These are phyloP conservation scores for Dipteronia dyeriana DNA, from an alignment of 345 rosid species.

Conservation along the genomic window DNA sequence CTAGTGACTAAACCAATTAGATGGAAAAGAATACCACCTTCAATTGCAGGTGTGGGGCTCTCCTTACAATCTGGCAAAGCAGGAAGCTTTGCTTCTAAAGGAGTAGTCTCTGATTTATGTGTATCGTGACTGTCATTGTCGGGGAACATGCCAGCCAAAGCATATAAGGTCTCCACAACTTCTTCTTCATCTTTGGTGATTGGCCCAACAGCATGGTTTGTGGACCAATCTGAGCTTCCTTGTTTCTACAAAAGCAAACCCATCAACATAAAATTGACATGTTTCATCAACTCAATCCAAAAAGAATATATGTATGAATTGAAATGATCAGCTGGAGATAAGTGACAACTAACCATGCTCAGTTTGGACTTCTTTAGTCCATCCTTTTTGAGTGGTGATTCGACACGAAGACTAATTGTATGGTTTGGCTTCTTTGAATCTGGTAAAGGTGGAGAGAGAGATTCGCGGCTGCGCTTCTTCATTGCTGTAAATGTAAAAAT, in stretches of 20 bases:
- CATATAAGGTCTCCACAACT: constrained; percentile 81
- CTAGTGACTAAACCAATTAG: not conserved
- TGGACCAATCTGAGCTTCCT: constrained; percentile 28
- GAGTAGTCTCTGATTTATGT: constrained; percentile 28
- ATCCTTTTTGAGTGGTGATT: constrained; percentile 41
- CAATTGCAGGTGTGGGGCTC: constrained; percentile 15
- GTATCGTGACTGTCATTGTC: constrained; percentile 29
- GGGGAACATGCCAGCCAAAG: constrained; percentile 78
- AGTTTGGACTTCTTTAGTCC: constrained; percentile 43
- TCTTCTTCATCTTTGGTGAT: constrained; percentile 95
- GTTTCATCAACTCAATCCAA: constrained; percentile 6
- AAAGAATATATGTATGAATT: constrained; percentile 17
- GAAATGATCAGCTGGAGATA: constrained; percentile 20
- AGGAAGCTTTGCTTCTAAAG: constrained; percentile 25
- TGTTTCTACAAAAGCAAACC: constrained; percentile 32
- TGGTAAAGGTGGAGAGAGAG: constrained; percentile 47
- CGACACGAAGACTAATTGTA: constrained; percentile 30
- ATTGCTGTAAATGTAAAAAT: constrained; percentile 58
- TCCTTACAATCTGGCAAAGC: constrained; percentile 33
- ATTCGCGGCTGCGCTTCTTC: constrained; percentile 74
- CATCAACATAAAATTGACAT: constrained; percentile 10
- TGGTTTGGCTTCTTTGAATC: constrained; percentile 58
- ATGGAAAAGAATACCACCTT: constrained; percentile 24
- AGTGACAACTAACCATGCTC: constrained; percentile 48
- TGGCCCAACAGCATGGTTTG: constrained; percentile 37